phyloP scores from a whole-genome alignment of 1,139 yeast species.

The Candida neerlandica region DNA sequence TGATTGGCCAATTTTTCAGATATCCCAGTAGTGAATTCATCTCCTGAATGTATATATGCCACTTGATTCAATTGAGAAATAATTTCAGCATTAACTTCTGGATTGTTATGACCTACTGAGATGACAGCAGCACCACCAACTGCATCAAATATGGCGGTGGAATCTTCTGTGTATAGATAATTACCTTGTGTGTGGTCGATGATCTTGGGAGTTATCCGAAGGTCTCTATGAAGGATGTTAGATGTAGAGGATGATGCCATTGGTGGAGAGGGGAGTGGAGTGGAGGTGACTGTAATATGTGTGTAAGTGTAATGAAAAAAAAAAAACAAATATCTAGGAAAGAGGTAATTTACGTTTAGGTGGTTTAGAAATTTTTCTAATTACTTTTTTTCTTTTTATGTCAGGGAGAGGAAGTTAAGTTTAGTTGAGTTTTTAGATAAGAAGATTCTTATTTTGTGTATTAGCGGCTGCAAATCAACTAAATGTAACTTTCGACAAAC shows the following conservation, averaged over 20 bases:
- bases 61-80: slow-evolving; percentile 20
- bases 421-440: no score
- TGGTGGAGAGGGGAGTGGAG: not conserved
- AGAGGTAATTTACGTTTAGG: no score
- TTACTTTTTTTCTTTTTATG: no score
- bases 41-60: slow-evolving; percentile 16
- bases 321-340: no score
- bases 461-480: no score
- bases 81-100: slow-evolving; percentile 23
- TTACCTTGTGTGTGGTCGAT: slow-evolving; percentile 12
- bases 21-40: slow-evolving; percentile 12
- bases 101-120: slow-evolving; percentile 27
- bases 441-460: no score
- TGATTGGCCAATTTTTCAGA: slow-evolving; percentile 17
- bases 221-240: slow-evolving; percentile 1
- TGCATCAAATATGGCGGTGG: slow-evolving; percentile 23
- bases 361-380: no score
- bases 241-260: slow-evolving; percentile 1
- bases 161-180: slow-evolving; percentile 16
- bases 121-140: slow-evolving; percentile 35
- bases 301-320: no score
- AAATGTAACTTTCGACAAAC: no score
- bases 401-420: no score
- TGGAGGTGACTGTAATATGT: no score
- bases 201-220: not conserved